Evolutionary conservation across 176 grass and related monocot genomes (phyloP), one percentile per base, ranked within the genome.

Genomic region (Saccharum officinarum): DNA sequence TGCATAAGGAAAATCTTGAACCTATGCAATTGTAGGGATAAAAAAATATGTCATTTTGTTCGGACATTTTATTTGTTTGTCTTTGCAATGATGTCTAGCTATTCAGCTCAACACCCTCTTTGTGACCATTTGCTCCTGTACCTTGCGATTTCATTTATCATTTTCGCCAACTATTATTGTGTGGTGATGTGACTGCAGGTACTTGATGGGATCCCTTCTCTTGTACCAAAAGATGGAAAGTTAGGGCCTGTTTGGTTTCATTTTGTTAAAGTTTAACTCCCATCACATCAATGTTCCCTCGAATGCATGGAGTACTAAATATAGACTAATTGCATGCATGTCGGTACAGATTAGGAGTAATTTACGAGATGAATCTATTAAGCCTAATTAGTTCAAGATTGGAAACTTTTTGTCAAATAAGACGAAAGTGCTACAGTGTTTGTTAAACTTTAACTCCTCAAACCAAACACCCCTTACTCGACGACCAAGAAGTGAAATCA

Each of bases 201-300:
- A 81, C 50, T 93, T 7, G 82, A 93, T 91, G 91, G 95, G 20
- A 89, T 91, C 59, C 95, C 95, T 79, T 93, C 28, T 84, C 87
- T 98, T 61, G 76, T 90, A 25, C 95, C 91, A 45, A 95, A 92
- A 82, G 91, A 91, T 67, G 92, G 95, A 22, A 95, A 93, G 67
- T 79, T n/a, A n/a, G n/a, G n/a, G n/a, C n/a, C n/a, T n/a, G n/a
- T n/a, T n/a, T n/a, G n/a, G n/a, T n/a, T n/a, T n/a, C n/a, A n/a
- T n/a, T n/a, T n/a, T n/a, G n/a, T n/a, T n/a, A n/a, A n/a, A n/a
- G n/a, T n/a, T n/a, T n/a, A n/a, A n/a, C n/a, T n/a, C n/a, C n/a
- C n/a, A n/a, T n/a, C n/a, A n/a, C n/a, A n/a, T n/a, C n/a, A n/a
- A n/a, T n/a, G n/a, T n/a, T n/a, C n/a, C n/a, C n/a, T n/a, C n/a